Evolutionary conservation across 768 basidiomycete genomes (phyloP).

Genomic region (Podaxis sp.): DNA sequence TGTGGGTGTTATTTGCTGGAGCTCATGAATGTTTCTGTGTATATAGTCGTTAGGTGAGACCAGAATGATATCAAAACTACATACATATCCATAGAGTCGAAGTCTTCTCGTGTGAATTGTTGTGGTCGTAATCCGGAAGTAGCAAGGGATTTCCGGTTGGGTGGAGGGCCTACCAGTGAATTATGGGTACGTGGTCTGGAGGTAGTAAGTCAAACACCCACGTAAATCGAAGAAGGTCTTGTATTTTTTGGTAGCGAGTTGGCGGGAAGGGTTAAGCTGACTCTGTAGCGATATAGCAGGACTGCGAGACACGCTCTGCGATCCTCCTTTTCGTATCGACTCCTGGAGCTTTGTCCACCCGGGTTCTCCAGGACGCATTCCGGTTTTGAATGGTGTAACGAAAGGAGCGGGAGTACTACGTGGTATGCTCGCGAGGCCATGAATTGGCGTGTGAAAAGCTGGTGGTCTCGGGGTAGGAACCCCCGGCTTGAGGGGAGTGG

Average conservation of each 20-base stretch:
- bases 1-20: constrained; percentile 54
- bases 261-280: not conserved
- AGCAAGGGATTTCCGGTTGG: constrained; percentile 42
- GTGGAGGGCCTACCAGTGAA: constrained; percentile 7
- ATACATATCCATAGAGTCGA: constrained; percentile 55
- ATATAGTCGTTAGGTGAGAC: constrained; percentile 3
- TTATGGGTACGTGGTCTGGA: not conserved
- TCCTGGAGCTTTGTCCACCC: constrained; percentile 31
- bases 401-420: constrained; percentile 41
- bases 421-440: not conserved
- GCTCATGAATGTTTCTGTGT: constrained; percentile 48
- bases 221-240: constrained; percentile 45
- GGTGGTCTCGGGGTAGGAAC: constrained; percentile 11
- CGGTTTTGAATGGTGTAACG: constrained; percentile 62
- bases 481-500: constrained; percentile 12
- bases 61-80: constrained; percentile 19
- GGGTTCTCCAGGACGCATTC: constrained; percentile 45
- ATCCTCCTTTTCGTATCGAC: constrained; percentile 17
- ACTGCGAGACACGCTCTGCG: not conserved
- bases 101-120: constrained; percentile 38
- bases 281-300: not conserved
- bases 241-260: constrained; percentile 18
- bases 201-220: constrained; percentile 24
- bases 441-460: constrained; percentile 1
- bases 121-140: constrained; percentile 56